Percentiles rank a stretch among this genome's conserved stretches.
phyloP scores from a whole-genome alignment of 2,329 filamentous ascomycete species.

The Colletotrichum sansevieriae region DNA sequence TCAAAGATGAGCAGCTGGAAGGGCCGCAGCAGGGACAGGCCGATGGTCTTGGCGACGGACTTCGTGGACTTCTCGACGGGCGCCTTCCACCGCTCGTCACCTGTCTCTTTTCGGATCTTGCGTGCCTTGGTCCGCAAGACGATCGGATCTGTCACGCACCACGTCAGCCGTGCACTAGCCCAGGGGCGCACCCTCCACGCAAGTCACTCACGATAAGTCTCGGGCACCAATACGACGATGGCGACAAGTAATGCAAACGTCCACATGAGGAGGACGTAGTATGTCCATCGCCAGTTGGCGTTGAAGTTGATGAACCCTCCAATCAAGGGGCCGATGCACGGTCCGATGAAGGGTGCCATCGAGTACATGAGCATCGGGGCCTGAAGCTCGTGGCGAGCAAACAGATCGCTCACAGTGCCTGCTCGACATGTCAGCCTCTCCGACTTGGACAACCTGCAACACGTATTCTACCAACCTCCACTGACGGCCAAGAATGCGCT shows the following conservation, averaged over 20 bases:
- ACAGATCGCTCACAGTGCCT: conserved; percentile 82
- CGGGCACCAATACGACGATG: conserved; percentile 81
- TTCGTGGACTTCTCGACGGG: conserved; percentile 80
- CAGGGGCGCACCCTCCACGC: conserved; percentile 31
- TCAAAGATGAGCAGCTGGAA: conserved; percentile 85
- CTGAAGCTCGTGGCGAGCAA: conserved; percentile 75
- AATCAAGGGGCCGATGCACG: conserved; percentile 69
- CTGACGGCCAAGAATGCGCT: conserved; percentile 77
- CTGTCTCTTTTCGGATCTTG: conserved; percentile 78
- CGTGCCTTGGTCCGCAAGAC: conserved; percentile 80
- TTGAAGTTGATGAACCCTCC: conserved; percentile 88
- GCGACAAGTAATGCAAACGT: conserved; percentile 71
- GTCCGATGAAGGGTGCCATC: conserved; percentile 73
- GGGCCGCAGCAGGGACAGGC: conserved; percentile 73
- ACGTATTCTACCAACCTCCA: neutral
- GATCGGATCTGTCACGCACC: conserved; percentile 65
- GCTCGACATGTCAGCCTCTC: neutral
- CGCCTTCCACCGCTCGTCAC: conserved; percentile 81
- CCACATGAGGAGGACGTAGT: conserved; percentile 90
- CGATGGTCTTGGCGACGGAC: conserved; percentile 74
- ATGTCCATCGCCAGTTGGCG: conserved; percentile 82
- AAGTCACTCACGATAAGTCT: conserved; percentile 79
- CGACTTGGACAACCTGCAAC: too few species aligned
- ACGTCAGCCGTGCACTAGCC: conserved; percentile 24
- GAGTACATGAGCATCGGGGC: conserved; percentile 88